Base-by-base conservation (phyloP, 2,329 filamentous ascomycete genomes). In the Paramyrothecium sp. region DNA sequence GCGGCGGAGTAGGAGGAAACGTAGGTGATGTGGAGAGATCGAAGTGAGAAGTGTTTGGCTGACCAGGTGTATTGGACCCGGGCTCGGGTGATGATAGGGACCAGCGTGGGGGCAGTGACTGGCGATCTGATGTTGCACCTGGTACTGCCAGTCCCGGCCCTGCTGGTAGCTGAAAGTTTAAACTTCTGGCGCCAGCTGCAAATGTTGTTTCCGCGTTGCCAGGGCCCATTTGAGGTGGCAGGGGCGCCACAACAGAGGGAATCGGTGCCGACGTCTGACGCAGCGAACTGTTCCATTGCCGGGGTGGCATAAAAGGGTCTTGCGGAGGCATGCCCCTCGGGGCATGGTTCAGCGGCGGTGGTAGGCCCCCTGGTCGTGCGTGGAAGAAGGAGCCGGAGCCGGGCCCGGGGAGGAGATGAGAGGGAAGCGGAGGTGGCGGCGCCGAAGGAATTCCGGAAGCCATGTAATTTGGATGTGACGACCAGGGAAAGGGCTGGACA, bases 71-170 rank as follows among this genome's bases (percentile, higher is more conserved):
- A 55, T 63, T 66, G 57, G 60, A 48, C 53, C 58, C 50, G 12
- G 60, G 56, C 8, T 65, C 66, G 22, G 60, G 47, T 49, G 56
- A 52, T 17, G 59, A 22, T 48, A 67, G 65, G 2, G 61, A 53
- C 17, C 61, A 56, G 11, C 59, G 65, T 46, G 38, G 13, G 5
- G 63, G 58, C 19, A 63, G 60, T 60, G 64, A 61, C 59, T 65
- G 61, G 51, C 58, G 54, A 56, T 65, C 66, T 46, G 58, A 58
- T 7, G 57, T 61, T 44, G 58, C 56, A 56, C 59, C 60, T 51
- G 59, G 53, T 47, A 62, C 57, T 53, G 41, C 58, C 54, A 57
- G 22, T 12, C 56, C 54, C 38, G 51, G 23, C 13, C 12, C 16
- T 41, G 30, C 19, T 33, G 50, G 50, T 8, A 56, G 49, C 33